Percentiles rank a stretch among this genome's conserved stretches.
These are phyloP conservation scores for Catharanthus roseus DNA, from an alignment of 257 asterid genomes.

Conservation along the genomic window DNA sequence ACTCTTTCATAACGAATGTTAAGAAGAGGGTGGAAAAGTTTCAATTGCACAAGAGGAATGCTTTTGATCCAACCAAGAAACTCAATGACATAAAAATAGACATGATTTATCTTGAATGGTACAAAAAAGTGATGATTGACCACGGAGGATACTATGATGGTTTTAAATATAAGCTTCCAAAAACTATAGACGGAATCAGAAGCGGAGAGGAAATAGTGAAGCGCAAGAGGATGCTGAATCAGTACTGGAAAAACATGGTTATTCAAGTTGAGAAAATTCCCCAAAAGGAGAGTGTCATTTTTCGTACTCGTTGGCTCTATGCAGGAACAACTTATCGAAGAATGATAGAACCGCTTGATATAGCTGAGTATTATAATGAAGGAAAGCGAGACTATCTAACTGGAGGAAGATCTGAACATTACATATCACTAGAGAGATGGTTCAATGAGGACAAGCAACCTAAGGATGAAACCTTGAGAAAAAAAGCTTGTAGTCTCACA, in stretches of 20 bases:
- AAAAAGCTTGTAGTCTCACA: constrained; percentile 18
- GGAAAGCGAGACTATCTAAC: neutral
- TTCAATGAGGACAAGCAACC: constrained; percentile 16
- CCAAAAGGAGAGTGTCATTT: constrained; percentile 14
- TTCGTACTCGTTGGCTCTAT: constrained; percentile 30
- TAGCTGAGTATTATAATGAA: constrained; percentile 28
- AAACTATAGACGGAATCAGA: neutral
- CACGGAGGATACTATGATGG: constrained; percentile 28
- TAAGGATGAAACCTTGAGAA: constrained; percentile 5
- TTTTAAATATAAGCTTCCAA: too few relatives aligned
- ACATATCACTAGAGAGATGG: constrained; percentile 30
- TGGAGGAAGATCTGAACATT: constrained; percentile 18
- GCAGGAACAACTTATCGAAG: constrained; percentile 34
- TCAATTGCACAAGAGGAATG: too few relatives aligned
- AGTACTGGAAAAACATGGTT: constrained; percentile 24
- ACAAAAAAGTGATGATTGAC: neutral
- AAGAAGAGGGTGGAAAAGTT: neutral
- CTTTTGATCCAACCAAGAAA: constrained; percentile 25
- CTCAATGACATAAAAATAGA: constrained; percentile 25
- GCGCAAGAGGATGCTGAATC: constrained; percentile 18
- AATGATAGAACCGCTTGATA: constrained; percentile 36
- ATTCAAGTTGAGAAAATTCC: constrained; percentile 27
- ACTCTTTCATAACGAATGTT: constrained; percentile 7
- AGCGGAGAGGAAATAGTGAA: constrained; percentile 21
- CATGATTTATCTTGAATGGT: constrained; percentile 26